Percentiles rank a stretch among this genome's conserved stretches.
Conservation (phyloP, 306 rosid species). For the Inga laurina region DNA sequence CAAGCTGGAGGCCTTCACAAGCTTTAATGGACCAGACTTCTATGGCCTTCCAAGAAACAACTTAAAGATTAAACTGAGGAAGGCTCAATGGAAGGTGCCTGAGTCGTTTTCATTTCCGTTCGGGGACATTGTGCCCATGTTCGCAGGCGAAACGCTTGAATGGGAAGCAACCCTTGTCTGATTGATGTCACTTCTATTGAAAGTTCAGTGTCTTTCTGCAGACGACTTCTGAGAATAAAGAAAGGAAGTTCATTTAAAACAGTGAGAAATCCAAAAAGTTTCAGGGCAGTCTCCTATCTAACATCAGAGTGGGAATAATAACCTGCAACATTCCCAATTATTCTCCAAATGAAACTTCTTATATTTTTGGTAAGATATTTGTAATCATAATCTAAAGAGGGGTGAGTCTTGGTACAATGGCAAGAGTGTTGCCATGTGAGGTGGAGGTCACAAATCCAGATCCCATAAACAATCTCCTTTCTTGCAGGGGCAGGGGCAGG, state of each 20-base stretch:
- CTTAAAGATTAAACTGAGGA: constrained; percentile 64
- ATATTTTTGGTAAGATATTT: not conserved
- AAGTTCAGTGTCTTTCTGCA: not conserved
- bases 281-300: not conserved
- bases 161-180: constrained; percentile 63
- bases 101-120: constrained; percentile 61
- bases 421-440: too few species aligned
- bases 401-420: too few species aligned
- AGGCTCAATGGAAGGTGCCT: constrained; percentile 78
- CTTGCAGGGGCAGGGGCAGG: too few species aligned
- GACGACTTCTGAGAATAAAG: not conserved
- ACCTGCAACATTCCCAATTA: not conserved
- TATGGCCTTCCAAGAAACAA: constrained; percentile 87
- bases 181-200: constrained; percentile 18
- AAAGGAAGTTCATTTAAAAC: not conserved
- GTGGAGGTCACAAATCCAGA: too few species aligned
- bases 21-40: constrained; percentile 96
- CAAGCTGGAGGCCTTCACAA: constrained; percentile 88
- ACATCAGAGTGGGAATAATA: not conserved
- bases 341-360: not conserved
- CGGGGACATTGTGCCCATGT: constrained; percentile 87
- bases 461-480: too few species aligned
- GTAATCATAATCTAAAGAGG: not conserved
- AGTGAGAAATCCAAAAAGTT: not conserved
- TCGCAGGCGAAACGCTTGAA: constrained; percentile 75